Base-by-base conservation (phyloP, 2,329 filamentous ascomycete genomes). In the Penicillium brevicompactum region DNA sequence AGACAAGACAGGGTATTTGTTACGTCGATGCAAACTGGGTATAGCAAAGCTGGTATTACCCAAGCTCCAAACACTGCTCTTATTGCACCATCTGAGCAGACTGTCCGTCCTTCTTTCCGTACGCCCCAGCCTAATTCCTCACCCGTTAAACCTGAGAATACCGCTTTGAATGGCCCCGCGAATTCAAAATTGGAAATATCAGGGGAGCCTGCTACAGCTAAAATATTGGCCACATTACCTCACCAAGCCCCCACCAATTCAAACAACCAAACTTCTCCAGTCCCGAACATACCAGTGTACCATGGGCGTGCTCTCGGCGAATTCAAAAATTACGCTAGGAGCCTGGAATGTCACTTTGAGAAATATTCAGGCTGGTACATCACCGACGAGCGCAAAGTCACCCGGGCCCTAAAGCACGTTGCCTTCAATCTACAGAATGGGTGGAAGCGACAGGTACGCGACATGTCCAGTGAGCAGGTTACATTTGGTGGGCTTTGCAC, bases 331-430 rank as follows among this genome's bases (percentile, higher is more conserved):
- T 51, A 55, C 14, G 22, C 57, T n/a, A 38, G 31, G 27, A 40
- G 24, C 11, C 42, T 60, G 22, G 58, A 58, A n/a, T 40, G 24
- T 4, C 42, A 56, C n/a, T 60, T 60, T 8, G 37, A 31, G 11
- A 51, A 49, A 46, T 44, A 49, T 40, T 46, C 52, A 13, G 37
- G 46, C n/a, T 46, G 24, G 30, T 58, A 48, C 34, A 43, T 21
- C 22, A 6, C 37, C 37, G 49, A 56, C 1, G 42, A 45, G 22
- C 46, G 18, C 18, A 60, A 58, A 37, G 38, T 58, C 31, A 31
- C 27, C 5, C 51, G 52, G 51, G 30, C 37, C 49, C 21, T 49
- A 48, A 43, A 51, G 40, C 55, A 58, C 30, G 42, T 51, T 21
- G 45, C 43, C 30, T 18, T 45, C 16, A 45, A 32, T 32, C 34